These are phyloP conservation scores for Phialophora tarda DNA, from an alignment of 2,329 filamentous ascomycete genomes.

Conservation along the genomic window DNA sequence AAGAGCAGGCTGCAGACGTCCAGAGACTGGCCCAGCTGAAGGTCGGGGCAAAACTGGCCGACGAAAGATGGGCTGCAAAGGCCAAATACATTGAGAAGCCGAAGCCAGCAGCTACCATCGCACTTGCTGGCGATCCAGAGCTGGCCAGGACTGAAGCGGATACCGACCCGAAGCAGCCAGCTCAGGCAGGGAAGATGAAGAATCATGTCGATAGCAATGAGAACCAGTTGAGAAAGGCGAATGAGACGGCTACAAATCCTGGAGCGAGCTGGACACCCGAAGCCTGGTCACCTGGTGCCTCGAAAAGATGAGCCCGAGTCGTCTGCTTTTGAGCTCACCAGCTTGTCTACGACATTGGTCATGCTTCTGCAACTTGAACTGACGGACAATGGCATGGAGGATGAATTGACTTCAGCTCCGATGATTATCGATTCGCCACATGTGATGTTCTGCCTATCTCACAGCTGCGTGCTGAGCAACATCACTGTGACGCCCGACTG, in stretches of 20 bases:
- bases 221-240: conserved; percentile 13
- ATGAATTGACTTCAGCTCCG: not conserved
- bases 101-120: conserved; percentile 42
- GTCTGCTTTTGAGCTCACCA: not conserved
- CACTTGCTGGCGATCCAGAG: conserved; percentile 20
- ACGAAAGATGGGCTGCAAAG: conserved; percentile 66
- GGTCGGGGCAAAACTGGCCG: conserved; percentile 63
- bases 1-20: conserved; percentile 65
- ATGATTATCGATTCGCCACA: not conserved
- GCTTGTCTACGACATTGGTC: not conserved
- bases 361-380: not conserved
- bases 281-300: conserved; percentile 26
- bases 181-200: conserved; percentile 16
- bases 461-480: not conserved
- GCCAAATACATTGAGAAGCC: conserved; percentile 65
- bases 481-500: not conserved
- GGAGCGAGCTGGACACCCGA: conserved; percentile 30
- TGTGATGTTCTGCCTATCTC: not conserved
- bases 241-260: conserved; percentile 23
- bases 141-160: conserved; percentile 13
- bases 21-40: conserved; percentile 64
- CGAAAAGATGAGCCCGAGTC: conserved; percentile 27
- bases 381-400: not conserved
- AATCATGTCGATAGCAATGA: conserved; percentile 9
- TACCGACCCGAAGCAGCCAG: conserved; percentile 4